Evolutionary conservation across 2,329 filamentous ascomycete genomes (phyloP).

Genomic region (Colletotrichum sansevieriae): DNA sequence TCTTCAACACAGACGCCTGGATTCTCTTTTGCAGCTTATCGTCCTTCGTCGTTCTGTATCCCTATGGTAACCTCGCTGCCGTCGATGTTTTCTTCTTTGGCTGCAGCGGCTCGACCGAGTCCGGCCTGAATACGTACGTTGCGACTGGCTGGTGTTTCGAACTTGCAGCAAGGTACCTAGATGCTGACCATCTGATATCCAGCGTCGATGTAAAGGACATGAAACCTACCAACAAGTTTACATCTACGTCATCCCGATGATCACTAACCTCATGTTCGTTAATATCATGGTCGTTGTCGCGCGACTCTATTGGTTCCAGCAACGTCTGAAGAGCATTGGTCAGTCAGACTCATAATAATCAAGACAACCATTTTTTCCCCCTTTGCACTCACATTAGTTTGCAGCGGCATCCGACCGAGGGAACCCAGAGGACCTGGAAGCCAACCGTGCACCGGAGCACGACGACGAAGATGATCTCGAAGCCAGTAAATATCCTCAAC

Average conservation of each 20-base stretch:
- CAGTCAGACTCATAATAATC: not conserved
- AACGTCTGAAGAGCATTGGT: constrained; percentile 57
- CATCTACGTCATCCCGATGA: constrained; percentile 62
- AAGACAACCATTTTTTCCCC: not conserved
- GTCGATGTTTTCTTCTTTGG: constrained; percentile 65
- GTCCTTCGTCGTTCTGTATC: constrained; percentile 10
- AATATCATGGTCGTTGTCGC: constrained; percentile 63
- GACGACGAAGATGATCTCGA: not conserved
- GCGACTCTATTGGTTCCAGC: constrained; percentile 63
- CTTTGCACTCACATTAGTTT: not conserved
- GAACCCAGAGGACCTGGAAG: not conserved
- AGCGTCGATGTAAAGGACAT: constrained; percentile 64
- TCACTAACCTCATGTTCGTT: constrained; percentile 63
- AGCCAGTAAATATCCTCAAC: not conserved
- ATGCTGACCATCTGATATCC: not conserved
- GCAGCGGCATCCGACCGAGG: not conserved
- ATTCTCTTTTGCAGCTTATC: constrained; percentile 18
- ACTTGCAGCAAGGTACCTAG: not conserved
- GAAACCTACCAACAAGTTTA: constrained; percentile 64
- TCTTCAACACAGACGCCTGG: not conserved
- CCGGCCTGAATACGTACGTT: constrained; percentile 63
- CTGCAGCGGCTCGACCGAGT: constrained; percentile 62
- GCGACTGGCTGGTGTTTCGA: not conserved
- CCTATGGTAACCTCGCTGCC: constrained; percentile 53
- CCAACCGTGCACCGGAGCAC: not conserved